These are phyloP conservation scores for Tinospora cordifolia DNA, from an alignment of 164 flowering plant genomes.

Conservation along the genomic window DNA sequence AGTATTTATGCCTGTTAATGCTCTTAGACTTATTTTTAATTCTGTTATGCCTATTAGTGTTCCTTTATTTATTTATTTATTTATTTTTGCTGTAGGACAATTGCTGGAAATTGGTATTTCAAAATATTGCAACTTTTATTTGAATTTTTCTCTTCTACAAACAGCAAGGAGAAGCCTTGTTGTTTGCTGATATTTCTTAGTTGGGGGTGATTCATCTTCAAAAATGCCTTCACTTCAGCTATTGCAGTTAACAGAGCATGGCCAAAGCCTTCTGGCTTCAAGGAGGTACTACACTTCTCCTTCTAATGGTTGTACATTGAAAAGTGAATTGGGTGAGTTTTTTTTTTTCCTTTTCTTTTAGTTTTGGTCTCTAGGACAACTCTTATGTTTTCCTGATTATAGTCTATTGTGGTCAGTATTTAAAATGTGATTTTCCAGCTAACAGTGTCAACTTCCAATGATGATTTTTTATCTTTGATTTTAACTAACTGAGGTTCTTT, in stretches of 20 bases:
- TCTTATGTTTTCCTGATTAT: background rate
- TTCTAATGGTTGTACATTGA: background rate
- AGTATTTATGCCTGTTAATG: background rate
- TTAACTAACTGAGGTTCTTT: no score
- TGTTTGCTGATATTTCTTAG: conserved; percentile 2
- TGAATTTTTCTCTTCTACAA: conserved; percentile 1
- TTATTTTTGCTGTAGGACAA: background rate
- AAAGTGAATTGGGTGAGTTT: background rate
- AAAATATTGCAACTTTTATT: background rate
- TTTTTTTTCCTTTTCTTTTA: background rate
- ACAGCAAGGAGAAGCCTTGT: background rate
- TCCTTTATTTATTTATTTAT: background rate
- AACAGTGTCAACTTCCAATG: background rate
- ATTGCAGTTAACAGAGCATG: conserved; percentile 80
- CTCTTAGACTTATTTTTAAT: background rate
- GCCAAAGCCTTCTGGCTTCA: conserved; percentile 60
- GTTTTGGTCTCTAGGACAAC: no score
- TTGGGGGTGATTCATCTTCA: conserved; percentile 11
- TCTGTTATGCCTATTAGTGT: background rate
- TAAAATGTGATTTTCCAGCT: background rate
- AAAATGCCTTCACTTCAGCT: conserved; percentile 89
- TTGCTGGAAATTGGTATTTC: background rate
- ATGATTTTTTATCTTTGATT: no score
- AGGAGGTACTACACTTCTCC: conserved; percentile 49
- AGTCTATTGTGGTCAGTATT: background rate